Conservation (phyloP, 805 yeast genomes). For the Nakazawaea siamensis region DNA sequence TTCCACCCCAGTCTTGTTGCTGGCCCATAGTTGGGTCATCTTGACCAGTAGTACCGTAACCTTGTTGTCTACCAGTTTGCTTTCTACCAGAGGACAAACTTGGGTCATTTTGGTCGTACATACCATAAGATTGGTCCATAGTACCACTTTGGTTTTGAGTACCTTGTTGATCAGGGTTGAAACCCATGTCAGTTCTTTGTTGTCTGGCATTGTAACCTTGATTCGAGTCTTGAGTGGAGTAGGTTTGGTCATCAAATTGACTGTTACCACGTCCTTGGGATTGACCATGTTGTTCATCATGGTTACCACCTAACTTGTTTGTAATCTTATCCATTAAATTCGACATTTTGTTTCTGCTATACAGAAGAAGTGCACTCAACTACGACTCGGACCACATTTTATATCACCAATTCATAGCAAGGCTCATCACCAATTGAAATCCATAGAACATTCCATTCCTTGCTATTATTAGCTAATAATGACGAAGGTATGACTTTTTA, state of each 20-base stretch:
- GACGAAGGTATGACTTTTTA: too few species aligned
- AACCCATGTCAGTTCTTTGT: slow-evolving; percentile 1
- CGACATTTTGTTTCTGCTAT: slow-evolving; percentile 8
- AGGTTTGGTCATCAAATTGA: neutral
- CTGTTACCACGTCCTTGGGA: slow-evolving; percentile 1
- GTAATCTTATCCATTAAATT: slow-evolving; percentile 11
- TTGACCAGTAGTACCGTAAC: slow-evolving; percentile 3
- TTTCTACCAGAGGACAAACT: slow-evolving; percentile 1
- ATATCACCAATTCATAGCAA: neutral
- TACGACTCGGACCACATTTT: neutral
- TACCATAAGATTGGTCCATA: slow-evolving; percentile 2
- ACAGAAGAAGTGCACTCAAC: too few species aligned
- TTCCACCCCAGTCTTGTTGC: too few species aligned
- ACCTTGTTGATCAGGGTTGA: neutral
- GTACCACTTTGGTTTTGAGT: slow-evolving; percentile 4
- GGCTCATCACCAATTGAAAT: too few species aligned
- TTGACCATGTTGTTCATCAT: neutral
- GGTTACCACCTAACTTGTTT: slow-evolving; percentile 10
- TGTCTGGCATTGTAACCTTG: slow-evolving; percentile 3
- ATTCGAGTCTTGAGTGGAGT: neutral
- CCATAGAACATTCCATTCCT: too few species aligned
- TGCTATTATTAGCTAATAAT: too few species aligned
- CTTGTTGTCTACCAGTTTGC: slow-evolving; percentile 4
- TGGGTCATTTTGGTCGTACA: slow-evolving; percentile 9
- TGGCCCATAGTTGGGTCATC: too few species aligned